phyloP scores from a whole-genome alignment of 176 grass and related monocot species.

The Aechmea fasciata region DNA sequence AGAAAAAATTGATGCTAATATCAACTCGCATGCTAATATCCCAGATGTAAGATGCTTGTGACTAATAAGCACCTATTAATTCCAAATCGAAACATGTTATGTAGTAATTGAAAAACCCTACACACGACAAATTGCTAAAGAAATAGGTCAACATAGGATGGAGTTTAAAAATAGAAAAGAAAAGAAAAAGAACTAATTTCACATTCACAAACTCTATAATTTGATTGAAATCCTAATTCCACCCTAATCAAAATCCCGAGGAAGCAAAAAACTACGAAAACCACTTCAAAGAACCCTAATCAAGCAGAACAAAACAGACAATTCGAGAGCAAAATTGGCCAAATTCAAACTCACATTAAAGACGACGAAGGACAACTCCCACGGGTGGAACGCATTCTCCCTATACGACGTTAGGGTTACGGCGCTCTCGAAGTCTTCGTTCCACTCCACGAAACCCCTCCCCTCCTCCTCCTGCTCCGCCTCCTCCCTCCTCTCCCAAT shows the following conservation, averaged over 20 bases:
- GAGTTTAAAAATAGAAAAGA: background rate
- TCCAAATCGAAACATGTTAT: no score
- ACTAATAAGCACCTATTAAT: no score
- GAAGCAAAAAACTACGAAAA: constrained; percentile 11
- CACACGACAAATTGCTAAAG: background rate
- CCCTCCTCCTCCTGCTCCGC: constrained; percentile 10
- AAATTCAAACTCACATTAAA: constrained; percentile 56
- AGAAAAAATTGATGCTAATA: no score
- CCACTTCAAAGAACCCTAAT: background rate
- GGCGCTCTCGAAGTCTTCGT: constrained; percentile 71
- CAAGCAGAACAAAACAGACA: constrained; percentile 2
- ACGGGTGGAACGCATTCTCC: constrained; percentile 60
- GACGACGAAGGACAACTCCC: constrained; percentile 69
- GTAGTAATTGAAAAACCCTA: no score
- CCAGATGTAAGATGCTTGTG: no score
- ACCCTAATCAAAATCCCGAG: background rate
- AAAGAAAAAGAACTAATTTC: background rate
- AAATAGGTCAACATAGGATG: background rate
- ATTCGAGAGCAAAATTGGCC: background rate
- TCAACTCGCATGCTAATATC: no score
- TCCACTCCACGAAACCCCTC: constrained; percentile 40
- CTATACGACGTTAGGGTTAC: constrained; percentile 50
- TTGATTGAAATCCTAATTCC: background rate
- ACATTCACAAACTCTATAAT: background rate
- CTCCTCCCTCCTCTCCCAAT: constrained; percentile 5